A percentile compares a stretch with the other conserved stretches of the same genome.
phyloP scores from a whole-genome alignment of 495 filamentous ascomycete genomes.

The Chaetomium tenue region DNA sequence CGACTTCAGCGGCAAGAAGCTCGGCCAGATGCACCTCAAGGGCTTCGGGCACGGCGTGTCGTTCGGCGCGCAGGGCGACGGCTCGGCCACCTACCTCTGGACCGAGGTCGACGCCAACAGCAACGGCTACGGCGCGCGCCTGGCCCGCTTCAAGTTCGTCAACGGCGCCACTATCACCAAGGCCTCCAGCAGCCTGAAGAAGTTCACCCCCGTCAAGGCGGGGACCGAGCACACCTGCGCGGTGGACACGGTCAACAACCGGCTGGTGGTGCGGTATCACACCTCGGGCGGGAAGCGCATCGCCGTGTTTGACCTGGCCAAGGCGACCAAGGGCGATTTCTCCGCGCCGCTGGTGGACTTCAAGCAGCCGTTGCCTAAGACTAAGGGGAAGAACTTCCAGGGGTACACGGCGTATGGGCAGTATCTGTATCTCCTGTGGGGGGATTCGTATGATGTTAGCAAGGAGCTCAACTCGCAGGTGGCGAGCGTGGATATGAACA shows the following conservation, averaged over 20 bases:
- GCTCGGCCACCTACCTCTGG: neutral
- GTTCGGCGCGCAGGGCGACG: neutral
- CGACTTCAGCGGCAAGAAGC: slow-evolving; percentile 20
- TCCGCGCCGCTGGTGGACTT: slow-evolving; percentile 12
- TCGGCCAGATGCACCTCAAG: slow-evolving; percentile 18
- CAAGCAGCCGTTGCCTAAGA: slow-evolving; percentile 4
- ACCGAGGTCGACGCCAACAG: neutral
- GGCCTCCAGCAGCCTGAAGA: neutral
- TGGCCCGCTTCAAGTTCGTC: slow-evolving; percentile 4
- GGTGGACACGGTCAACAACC: slow-evolving; percentile 4
- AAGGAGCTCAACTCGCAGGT: slow-evolving; percentile 12
- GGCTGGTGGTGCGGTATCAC: neutral
- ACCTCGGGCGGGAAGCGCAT: neutral
- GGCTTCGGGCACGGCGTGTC: slow-evolving; percentile 10
- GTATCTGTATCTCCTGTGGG: slow-evolving; percentile 17
- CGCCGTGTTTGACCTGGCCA: neutral
- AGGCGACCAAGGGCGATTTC: slow-evolving; percentile 19
- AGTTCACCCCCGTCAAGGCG: neutral
- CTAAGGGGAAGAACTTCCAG: slow-evolving; percentile 9
- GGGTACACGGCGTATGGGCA: neutral
- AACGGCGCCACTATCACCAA: neutral
- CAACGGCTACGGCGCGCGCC: neutral
- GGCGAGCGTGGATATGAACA: slow-evolving; percentile 15
- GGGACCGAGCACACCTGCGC: neutral
- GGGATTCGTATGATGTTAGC: slow-evolving; percentile 7